Conservation (phyloP, 1,139 yeast species). For the Debaryomyces fabryi region DNA sequence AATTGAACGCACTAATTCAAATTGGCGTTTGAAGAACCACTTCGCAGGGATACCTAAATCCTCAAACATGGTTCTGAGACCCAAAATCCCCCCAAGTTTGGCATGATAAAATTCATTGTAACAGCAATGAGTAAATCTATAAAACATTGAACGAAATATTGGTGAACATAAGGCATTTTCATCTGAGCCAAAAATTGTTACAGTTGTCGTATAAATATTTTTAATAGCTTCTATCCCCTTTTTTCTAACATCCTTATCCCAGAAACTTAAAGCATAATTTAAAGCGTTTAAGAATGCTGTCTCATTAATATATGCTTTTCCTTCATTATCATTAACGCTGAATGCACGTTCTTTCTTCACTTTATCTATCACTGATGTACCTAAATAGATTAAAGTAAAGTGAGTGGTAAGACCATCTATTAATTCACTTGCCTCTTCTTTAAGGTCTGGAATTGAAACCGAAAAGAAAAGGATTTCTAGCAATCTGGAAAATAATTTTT, state of each 20-base stretch:
- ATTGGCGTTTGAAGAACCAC: slow-evolving; percentile 78
- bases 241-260: slow-evolving; percentile 67
- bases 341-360: slow-evolving; percentile 72
- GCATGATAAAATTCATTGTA: slow-evolving; percentile 85
- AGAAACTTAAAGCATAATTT: slow-evolving; percentile 78
- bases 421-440: slow-evolving; percentile 64
- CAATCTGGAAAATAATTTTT: slow-evolving; percentile 58
- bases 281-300: slow-evolving; percentile 74
- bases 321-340: slow-evolving; percentile 78
- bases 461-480: slow-evolving; percentile 75
- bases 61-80: slow-evolving; percentile 71
- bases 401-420: slow-evolving; percentile 76
- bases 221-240: slow-evolving; percentile 72
- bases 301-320: slow-evolving; percentile 69
- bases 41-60: slow-evolving; percentile 67
- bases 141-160: slow-evolving; percentile 73
- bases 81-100: slow-evolving; percentile 88
- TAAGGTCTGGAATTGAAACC: slow-evolving; percentile 73
- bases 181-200: slow-evolving; percentile 63
- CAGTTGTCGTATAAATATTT: slow-evolving; percentile 62
- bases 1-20: slow-evolving; percentile 83
- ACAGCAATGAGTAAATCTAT: slow-evolving; percentile 86
- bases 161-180: slow-evolving; percentile 74
- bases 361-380: slow-evolving; percentile 71
- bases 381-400: slow-evolving; percentile 74